phyloP scores from a whole-genome alignment of 805 yeast species.

The Starmera dryadoides region DNA sequence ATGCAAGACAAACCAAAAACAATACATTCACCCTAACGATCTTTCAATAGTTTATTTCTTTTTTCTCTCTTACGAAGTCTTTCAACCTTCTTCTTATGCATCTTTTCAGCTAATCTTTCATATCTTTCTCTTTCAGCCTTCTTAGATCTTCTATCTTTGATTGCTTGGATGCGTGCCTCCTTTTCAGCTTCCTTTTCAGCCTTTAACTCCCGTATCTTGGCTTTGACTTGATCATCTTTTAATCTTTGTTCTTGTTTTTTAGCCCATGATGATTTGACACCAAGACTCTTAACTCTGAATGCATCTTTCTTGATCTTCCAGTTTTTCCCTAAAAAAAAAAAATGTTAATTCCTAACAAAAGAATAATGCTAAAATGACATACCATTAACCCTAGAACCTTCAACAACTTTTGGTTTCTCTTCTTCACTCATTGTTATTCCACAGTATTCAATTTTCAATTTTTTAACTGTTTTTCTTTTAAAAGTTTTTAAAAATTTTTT shows the following conservation, averaged over 20 bases:
- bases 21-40: slow-evolving; percentile 43
- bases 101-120: slow-evolving; percentile 71
- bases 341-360: no score
- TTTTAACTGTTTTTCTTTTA: no score
- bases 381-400: slow-evolving; percentile 21
- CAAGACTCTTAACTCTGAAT: slow-evolving; percentile 53
- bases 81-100: slow-evolving; percentile 90
- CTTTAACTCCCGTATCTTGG: slow-evolving; percentile 63
- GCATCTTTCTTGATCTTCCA: slow-evolving; percentile 70
- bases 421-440: no score
- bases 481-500: no score
- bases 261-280: slow-evolving; percentile 58
- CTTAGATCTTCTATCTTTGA: slow-evolving; percentile 69
- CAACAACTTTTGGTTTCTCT: neutral
- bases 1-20: no score
- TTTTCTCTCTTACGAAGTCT: slow-evolving; percentile 86
- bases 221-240: slow-evolving; percentile 60
- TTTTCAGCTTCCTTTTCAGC: slow-evolving; percentile 66
- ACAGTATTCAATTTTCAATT: no score
- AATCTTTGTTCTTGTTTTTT: slow-evolving; percentile 58
- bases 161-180: slow-evolving; percentile 42
- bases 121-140: slow-evolving; percentile 88
- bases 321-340: slow-evolving; percentile 38
- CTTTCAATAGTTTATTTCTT: slow-evolving; percentile 89
- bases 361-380: slow-evolving; percentile 4